Percentiles rank a stretch among this genome's conserved stretches.
Conservation (phyloP, 2,329 filamentous ascomycete species). For the Fusarium verrucosum region DNA sequence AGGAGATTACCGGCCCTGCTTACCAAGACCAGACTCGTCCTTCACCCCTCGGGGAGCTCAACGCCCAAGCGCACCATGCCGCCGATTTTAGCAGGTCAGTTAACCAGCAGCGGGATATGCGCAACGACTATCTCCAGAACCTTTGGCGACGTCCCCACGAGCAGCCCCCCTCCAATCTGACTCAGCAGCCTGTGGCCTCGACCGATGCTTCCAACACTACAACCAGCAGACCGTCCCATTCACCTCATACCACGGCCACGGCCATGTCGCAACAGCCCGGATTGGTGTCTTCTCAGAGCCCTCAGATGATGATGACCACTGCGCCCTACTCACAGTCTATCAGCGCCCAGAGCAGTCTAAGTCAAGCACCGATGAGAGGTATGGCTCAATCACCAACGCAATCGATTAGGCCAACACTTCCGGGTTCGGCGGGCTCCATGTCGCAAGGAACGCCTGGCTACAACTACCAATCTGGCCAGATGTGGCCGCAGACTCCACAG, state of each 20-base stretch:
- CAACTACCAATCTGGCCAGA: conserved; percentile 70
- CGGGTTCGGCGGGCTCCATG: conserved; percentile 63
- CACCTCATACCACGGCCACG: conserved; percentile 65
- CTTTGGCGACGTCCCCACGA: conserved; percentile 88
- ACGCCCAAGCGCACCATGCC: conserved; percentile 86
- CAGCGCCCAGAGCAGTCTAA: conserved; percentile 75
- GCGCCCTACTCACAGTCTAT: conserved; percentile 75
- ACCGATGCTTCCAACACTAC: conserved; percentile 55
- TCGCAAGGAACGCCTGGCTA: conserved; percentile 65
- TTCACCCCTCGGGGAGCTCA: conserved; percentile 78
- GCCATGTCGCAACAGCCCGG: conserved; percentile 66
- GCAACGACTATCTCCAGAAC: conserved; percentile 80
- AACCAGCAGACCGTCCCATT: conserved; percentile 64
- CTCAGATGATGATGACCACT: conserved; percentile 72
- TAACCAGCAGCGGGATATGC: conserved; percentile 80
- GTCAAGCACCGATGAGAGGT: conserved; percentile 75
- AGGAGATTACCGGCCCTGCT: conserved; percentile 86
- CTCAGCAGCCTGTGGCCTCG: conserved; percentile 58
- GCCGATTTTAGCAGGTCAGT: conserved; percentile 90
- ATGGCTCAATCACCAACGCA: conserved; percentile 66
- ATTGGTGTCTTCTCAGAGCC: conserved; percentile 69
- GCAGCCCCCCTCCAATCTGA: conserved; percentile 65
- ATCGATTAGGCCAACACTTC: conserved; percentile 71
- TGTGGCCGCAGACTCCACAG: conserved; percentile 75
- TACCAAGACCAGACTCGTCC: conserved; percentile 89